Percentiles rank a stretch among this genome's conserved stretches.
These are phyloP conservation scores for Pseudognaphalium luteoalbum DNA, from an alignment of 129 eudicot genomes.

Conservation along the genomic window DNA sequence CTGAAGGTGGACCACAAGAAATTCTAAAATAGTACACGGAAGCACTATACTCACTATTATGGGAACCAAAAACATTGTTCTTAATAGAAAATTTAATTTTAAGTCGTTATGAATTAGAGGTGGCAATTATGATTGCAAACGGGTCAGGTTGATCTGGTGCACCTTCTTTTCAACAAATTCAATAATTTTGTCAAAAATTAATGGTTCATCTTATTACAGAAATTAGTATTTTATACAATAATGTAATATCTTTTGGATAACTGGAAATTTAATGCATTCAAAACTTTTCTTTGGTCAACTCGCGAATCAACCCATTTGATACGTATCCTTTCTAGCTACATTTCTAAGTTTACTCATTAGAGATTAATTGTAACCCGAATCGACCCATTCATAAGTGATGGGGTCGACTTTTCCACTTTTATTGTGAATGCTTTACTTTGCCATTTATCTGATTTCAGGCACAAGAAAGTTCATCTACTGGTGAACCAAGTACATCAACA, in stretches of 20 bases:
- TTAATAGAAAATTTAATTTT: no score
- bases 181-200: no score
- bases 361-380: neutral
- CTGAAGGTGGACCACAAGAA: neutral
- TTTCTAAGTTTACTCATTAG: neutral
- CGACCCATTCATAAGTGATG: neutral
- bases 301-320: neutral
- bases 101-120: no score
- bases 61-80: neutral
- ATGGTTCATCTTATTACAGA: neutral
- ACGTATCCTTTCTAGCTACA: neutral
- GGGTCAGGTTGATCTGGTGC: neutral
- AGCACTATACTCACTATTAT: neutral
- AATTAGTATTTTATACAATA: neutral
- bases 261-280: neutral
- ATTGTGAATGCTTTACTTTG: neutral
- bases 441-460: conserved; percentile 33
- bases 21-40: neutral
- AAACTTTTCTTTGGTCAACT: neutral
- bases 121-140: neutral
- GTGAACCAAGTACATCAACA: conserved; percentile 55
- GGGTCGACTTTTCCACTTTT: neutral
- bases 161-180: no score
- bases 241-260: neutral
- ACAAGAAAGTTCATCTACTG: conserved; percentile 36